phyloP scores from a whole-genome alignment of 2,329 filamentous ascomycete species.

The Clarireedia homoeocarpa region DNA sequence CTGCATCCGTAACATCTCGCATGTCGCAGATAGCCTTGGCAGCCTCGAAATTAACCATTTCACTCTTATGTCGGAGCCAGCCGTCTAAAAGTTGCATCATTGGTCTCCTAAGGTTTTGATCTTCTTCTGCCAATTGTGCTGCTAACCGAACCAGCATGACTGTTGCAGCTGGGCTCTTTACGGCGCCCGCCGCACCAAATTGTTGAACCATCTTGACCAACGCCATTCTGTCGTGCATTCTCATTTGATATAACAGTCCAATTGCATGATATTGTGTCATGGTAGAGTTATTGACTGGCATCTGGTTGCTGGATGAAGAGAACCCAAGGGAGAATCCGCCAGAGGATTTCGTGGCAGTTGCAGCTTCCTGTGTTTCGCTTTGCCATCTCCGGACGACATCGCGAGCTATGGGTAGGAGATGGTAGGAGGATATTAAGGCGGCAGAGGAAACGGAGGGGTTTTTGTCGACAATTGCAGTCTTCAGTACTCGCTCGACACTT shows the following conservation, averaged over 20 bases:
- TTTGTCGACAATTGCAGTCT: conserved; percentile 98
- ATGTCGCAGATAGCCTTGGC: conserved; percentile 97
- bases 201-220: conserved; percentile 99
- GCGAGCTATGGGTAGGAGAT: conserved; percentile 89
- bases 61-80: conserved; percentile 96
- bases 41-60: conserved; percentile 99
- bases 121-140: conserved; percentile 89
- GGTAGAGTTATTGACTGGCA: conserved; percentile 84
- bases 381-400: conserved; percentile 97
- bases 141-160: conserved; percentile 89
- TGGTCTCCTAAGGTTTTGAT: conserved; percentile 77
- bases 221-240: conserved; percentile 94
- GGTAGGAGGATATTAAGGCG: conserved; percentile 92
- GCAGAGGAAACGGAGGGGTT: conserved; percentile 95
- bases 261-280: conserved; percentile 99
- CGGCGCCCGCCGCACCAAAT: conserved; percentile 80
- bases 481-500: conserved; percentile 96
- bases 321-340: conserved; percentile 89
- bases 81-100: conserved; percentile 97
- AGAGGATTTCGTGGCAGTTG: conserved; percentile 80
- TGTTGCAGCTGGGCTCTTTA: conserved; percentile 90
- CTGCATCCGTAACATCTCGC: conserved; percentile 83
- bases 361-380: conserved; percentile 95
- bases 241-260: conserved; percentile 95
- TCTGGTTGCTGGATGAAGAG: conserved; percentile 65